These are phyloP conservation scores for Fraxinus pennsylvanica DNA, from an alignment of 257 asterid genomes.

Conservation along the genomic window DNA sequence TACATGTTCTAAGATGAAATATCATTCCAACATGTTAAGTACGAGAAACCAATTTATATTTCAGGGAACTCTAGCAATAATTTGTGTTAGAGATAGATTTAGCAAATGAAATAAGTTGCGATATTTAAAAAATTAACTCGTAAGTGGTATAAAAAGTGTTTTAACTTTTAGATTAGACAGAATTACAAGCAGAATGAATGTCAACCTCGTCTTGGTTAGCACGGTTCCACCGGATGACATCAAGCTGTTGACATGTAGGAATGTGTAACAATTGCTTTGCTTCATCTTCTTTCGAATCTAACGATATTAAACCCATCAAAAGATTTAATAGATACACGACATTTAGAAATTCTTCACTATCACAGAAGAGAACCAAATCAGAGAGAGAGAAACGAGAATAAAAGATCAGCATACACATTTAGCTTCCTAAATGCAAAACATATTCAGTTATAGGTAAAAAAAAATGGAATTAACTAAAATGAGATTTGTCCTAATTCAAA, in stretches of 20 bases:
- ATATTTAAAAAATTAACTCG: background rate
- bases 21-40: background rate
- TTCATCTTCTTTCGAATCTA: slow-evolving; percentile 66
- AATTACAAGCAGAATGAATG: slow-evolving; percentile 22
- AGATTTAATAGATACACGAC: slow-evolving; percentile 10
- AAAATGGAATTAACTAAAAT: too few species aligned
- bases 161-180: background rate
- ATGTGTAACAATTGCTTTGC: slow-evolving; percentile 74
- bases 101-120: background rate
- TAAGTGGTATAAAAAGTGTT: background rate
- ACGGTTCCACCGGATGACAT: slow-evolving; percentile 80
- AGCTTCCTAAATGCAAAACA: slow-evolving; percentile 1
- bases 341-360: slow-evolving; percentile 8
- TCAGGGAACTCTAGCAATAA: background rate
- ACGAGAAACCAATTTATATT: background rate
- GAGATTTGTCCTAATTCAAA: too few species aligned
- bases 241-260: slow-evolving; percentile 61
- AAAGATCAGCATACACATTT: background rate
- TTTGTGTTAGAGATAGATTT: background rate
- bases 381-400: slow-evolving; percentile 9
- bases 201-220: slow-evolving; percentile 86
- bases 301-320: slow-evolving; percentile 33
- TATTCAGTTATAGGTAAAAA: too few species aligned
- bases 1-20: background rate
- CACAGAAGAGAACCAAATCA: slow-evolving; percentile 19